Base-by-base conservation (phyloP, 1,284 basidiomycete genomes). In the Waitea zeae region DNA sequence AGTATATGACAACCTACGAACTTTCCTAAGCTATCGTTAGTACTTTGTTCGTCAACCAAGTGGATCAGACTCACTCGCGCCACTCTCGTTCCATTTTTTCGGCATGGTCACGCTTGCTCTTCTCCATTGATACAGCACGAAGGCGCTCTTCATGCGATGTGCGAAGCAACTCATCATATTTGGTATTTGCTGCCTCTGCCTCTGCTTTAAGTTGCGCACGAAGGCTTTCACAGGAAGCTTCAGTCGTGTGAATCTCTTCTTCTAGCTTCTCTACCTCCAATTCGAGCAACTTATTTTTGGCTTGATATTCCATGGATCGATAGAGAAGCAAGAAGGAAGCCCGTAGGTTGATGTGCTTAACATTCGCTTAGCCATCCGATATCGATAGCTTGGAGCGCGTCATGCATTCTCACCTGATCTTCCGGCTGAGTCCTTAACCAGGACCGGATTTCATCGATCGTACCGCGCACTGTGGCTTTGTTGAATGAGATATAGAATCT, bases 1-100 rank as follows among this genome's bases (percentile, higher is more conserved):
- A n/a, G n/a, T n/a, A n/a, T n/a, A n/a, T n/a, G n/a, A n/a, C n/a
- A n/a, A n/a, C n/a, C n/a, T n/a, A n/a, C n/a, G n/a, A n/a, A n/a
- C n/a, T n/a, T n/a, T n/a, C n/a, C n/a, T n/a, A n/a, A n/a, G n/a
- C n/a, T n/a, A n/a, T n/a, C n/a, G n/a, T n/a, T n/a, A n/a, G n/a
- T n/a, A n/a, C n/a, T n/a, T n/a, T n/a, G n/a, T n/a, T n/a, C n/a
- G n/a, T n/a, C n/a, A n/a, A n/a, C n/a, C n/a, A n/a, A n/a, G n/a
- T n/a, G n/a, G n/a, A n/a, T n/a, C n/a, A n/a, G 18, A 35, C 34
- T 35, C 24, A 35, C 34, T 13, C 22, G n/a, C 24, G 26, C 34
- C 34, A 35, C 15, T 35, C 34, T 12, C 19, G 15, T 7, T 35
- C 26, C 34, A 35, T 35, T 4, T 26, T 20, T 11, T 27, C 17